Conservation (phyloP, 768 basidiomycete species). For the Lepiota venenata region DNA sequence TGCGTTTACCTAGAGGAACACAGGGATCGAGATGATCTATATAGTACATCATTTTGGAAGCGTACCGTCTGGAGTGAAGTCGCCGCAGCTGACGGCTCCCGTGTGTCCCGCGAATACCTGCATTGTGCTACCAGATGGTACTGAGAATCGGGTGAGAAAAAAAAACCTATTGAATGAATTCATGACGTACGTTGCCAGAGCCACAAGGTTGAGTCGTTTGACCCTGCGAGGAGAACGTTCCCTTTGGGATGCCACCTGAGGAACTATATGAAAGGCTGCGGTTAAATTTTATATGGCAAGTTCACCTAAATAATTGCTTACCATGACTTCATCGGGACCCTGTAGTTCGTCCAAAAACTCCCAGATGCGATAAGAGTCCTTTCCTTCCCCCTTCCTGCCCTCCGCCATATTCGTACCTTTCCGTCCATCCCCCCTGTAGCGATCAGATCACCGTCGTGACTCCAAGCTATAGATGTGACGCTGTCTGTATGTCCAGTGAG, state of each 20-base stretch:
- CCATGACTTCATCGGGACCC: conserved; percentile 95
- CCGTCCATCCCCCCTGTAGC: conserved; percentile 99
- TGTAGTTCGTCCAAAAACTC: conserved; percentile 92
- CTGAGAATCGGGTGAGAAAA: conserved; percentile 35
- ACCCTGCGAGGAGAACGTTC: conserved; percentile 81
- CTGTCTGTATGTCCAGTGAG: conserved; percentile 94
- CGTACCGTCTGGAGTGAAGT: conserved; percentile 88
- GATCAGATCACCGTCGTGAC: conserved; percentile 85
- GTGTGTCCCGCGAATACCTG: conserved; percentile 94
- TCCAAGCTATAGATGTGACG: conserved; percentile 78
- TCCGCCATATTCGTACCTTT: conserved; percentile 85
- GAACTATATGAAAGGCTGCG: conserved; percentile 54
- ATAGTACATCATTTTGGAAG: background rate
- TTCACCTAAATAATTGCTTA: conserved; percentile 31
- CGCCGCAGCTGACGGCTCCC: conserved; percentile 78
- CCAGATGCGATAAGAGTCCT: conserved; percentile 75
- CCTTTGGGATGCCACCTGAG: conserved; percentile 97
- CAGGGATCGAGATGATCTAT: conserved; percentile 5
- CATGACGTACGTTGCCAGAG: conserved; percentile 84
- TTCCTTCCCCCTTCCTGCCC: conserved; percentile 75
- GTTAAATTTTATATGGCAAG: conserved; percentile 5
- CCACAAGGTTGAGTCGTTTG: conserved; percentile 94
- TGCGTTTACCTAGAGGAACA: conserved; percentile 68
- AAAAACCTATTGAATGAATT: background rate
- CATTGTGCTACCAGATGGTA: conserved; percentile 94